These are phyloP conservation scores for Phytophthora melonis DNA, from an alignment of 352 stramenopile genomes.

Conservation along the genomic window DNA sequence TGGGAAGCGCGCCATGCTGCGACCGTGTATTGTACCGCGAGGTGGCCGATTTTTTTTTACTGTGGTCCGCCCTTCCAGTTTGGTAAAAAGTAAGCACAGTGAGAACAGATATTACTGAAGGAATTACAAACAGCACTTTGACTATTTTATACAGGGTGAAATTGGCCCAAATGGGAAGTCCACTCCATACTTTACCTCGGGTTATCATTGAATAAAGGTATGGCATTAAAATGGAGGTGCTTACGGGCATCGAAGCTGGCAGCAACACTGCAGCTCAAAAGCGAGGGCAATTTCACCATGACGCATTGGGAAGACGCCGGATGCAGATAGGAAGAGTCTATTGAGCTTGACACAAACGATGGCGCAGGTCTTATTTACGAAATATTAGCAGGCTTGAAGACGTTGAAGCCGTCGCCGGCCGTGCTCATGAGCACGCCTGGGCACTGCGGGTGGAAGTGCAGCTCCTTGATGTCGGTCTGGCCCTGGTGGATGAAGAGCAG, in stretches of 20 bases:
- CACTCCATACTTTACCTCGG: too few species aligned
- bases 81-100: too few species aligned
- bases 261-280: too few species aligned
- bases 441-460: conserved; percentile 99
- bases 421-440: conserved; percentile 97
- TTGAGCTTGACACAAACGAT: conserved; percentile 27
- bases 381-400: conserved; percentile 98
- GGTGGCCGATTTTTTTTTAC: conserved; percentile 16
- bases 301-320: too few species aligned
- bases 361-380: conserved; percentile 68
- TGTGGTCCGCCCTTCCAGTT: conserved; percentile 13
- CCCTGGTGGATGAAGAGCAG: conserved; percentile 99
- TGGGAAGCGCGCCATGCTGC: conserved; percentile 6
- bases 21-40: not conserved
- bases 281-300: too few species aligned
- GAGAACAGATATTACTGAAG: too few species aligned
- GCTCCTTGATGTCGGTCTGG: conserved; percentile 99
- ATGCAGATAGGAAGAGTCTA: conserved; percentile 15
- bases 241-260: too few species aligned
- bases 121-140: too few species aligned
- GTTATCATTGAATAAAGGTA: too few species aligned
- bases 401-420: conserved; percentile 96
- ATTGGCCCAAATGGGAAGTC: too few species aligned
- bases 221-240: too few species aligned
- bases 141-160: too few species aligned